A percentile compares a stretch with the other conserved stretches of the same genome.
Evolutionary conservation across 1,284 basidiomycete species (phyloP).

Genomic region (Earliella scabrosa): DNA sequence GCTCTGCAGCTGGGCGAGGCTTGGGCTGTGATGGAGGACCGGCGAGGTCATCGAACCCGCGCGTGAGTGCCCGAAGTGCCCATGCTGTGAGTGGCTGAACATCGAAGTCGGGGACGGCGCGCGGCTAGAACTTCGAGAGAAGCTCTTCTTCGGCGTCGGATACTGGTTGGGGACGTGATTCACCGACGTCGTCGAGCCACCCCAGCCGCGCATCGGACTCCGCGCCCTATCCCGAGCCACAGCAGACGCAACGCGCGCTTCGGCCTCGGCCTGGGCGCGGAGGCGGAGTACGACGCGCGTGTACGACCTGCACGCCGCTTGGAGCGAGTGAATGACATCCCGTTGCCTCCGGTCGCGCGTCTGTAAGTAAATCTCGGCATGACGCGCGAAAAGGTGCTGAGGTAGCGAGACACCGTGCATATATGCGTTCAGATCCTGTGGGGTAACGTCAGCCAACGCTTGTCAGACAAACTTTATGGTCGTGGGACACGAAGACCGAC

Average conservation of each 20-base stretch:
- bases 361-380: constrained; percentile 59
- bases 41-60: constrained; percentile 6
- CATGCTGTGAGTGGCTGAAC: constrained; percentile 37
- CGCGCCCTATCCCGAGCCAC: constrained; percentile 11
- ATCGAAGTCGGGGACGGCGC: constrained; percentile 66
- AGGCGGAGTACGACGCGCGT: constrained; percentile 75
- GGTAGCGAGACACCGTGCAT: constrained; percentile 79
- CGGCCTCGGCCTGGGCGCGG: constrained; percentile 71
- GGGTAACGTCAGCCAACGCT: constrained; percentile 7
- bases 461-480: not conserved
- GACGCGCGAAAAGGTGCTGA: constrained; percentile 66
- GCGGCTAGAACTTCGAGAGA: constrained; percentile 54
- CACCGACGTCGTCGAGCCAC: constrained; percentile 19
- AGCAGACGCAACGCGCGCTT: constrained; percentile 40
- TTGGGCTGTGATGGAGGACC: constrained; percentile 13
- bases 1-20: not conserved
- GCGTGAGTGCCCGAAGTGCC: constrained; percentile 37
- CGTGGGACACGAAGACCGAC: constrained; percentile 38
- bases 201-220: constrained; percentile 14
- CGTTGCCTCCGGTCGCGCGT: constrained; percentile 39
- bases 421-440: constrained; percentile 74
- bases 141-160: constrained; percentile 20
- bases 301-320: constrained; percentile 58
- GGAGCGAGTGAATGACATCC: constrained; percentile 51
- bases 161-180: constrained; percentile 13